Conservation (phyloP, 2,329 filamentous ascomycete species). For the Colletotrichum ledebouriae region DNA sequence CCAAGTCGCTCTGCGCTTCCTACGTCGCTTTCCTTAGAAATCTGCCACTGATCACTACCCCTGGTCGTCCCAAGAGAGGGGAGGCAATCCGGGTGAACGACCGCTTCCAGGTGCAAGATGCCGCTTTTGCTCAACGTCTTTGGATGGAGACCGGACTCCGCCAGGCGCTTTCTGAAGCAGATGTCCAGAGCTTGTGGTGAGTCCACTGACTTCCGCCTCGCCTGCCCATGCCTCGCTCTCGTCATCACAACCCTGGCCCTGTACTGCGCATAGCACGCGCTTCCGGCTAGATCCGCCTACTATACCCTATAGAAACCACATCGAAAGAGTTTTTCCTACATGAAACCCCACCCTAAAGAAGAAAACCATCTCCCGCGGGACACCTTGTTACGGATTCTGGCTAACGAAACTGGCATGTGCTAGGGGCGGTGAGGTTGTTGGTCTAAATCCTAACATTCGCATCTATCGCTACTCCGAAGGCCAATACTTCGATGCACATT, state of each 20-base stretch:
- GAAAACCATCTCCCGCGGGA: conserved; percentile 12
- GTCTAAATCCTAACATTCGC: conserved; percentile 88
- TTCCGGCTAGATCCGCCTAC: conserved; percentile 35
- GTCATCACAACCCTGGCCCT: conserved; percentile 16
- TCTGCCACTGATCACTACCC: conserved; percentile 82
- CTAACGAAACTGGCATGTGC: conserved; percentile 44
- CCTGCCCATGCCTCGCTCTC: conserved; percentile 5
- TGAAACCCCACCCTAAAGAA: conserved; percentile 29
- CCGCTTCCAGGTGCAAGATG: conserved; percentile 85
- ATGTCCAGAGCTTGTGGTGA: conserved; percentile 59
- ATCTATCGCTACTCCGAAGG: conserved; percentile 89
- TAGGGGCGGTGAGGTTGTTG: conserved; percentile 88
- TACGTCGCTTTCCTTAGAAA: conserved; percentile 80
- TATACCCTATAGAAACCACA: not conserved
- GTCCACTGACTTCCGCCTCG: conserved; percentile 44
- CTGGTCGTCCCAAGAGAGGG: conserved; percentile 81
- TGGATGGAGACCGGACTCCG: conserved; percentile 84
- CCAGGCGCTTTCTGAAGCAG: conserved; percentile 65
- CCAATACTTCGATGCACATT: conserved; percentile 94
- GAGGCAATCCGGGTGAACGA: conserved; percentile 91
- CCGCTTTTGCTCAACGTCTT: conserved; percentile 77
- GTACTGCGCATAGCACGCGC: conserved; percentile 24
- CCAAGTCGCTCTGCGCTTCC: conserved; percentile 78
- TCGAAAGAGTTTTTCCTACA: conserved; percentile 21
- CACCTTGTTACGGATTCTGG: not conserved